These are phyloP conservation scores for Hygrocybe punicea DNA, from an alignment of 768 basidiomycete species.

Conservation along the genomic window DNA sequence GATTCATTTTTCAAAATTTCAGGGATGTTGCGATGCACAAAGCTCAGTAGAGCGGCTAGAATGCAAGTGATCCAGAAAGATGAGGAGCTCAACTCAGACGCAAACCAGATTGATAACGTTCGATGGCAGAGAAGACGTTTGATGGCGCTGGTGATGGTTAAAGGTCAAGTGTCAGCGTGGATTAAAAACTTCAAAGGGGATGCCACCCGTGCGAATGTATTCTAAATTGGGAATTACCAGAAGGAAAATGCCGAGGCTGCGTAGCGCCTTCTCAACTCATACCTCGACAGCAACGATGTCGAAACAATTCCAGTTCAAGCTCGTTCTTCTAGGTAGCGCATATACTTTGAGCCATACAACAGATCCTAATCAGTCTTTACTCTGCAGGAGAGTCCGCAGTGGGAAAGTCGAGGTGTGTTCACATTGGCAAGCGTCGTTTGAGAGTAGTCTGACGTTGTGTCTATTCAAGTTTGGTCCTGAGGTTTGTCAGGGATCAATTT, in stretches of 20 bases:
- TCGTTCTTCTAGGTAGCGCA: constrained; percentile 82
- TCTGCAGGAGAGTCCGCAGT: constrained; percentile 89
- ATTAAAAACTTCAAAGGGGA: constrained; percentile 1
- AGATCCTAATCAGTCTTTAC: constrained; percentile 13
- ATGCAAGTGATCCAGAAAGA: constrained; percentile 14
- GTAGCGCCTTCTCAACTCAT: neutral
- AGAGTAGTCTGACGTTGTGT: neutral
- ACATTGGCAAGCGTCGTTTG: neutral
- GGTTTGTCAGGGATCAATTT: constrained; percentile 96
- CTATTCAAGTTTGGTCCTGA: constrained; percentile 72
- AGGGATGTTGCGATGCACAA: constrained; percentile 10
- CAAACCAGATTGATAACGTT: constrained; percentile 7
- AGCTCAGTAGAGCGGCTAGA: constrained; percentile 37
- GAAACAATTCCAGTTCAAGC: constrained; percentile 92
- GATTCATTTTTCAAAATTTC: constrained; percentile 60
- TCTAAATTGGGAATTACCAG: constrained; percentile 19
- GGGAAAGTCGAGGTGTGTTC: constrained; percentile 85
- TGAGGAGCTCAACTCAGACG: constrained; percentile 27
- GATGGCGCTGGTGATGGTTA: constrained; percentile 44
- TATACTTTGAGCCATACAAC: neutral
- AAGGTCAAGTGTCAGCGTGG: constrained; percentile 13
- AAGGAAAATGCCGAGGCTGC: constrained; percentile 9
- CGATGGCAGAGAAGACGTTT: constrained; percentile 14
- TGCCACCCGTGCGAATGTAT: constrained; percentile 18
- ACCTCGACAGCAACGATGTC: constrained; percentile 61